Evolutionary conservation across 306 rosid genomes (phyloP).

Genomic region (Canavalia gladiata): DNA sequence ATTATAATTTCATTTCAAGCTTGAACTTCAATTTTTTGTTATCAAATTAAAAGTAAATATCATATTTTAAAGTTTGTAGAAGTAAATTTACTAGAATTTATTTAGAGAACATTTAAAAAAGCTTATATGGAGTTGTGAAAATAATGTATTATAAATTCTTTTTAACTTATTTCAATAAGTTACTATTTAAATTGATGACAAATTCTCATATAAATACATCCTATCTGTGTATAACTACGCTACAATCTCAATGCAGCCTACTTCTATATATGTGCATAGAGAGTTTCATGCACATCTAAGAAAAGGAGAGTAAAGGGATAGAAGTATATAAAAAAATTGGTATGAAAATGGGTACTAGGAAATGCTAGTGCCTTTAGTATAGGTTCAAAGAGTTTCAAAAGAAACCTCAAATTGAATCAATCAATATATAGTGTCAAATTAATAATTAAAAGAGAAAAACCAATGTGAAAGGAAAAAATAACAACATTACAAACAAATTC

Average conservation of each 20-base stretch:
- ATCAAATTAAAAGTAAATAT: background rate
- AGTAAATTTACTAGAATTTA: background rate
- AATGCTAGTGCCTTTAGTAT: background rate
- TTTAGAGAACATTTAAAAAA: background rate
- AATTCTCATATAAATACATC: no score
- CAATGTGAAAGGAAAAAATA: background rate
- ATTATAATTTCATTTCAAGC: background rate
- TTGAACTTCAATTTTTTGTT: no score
- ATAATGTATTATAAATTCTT: no score
- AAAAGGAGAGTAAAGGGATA: background rate
- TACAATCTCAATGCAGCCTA: no score
- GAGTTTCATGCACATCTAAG: background rate
- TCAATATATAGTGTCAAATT: slow-evolving; percentile 29
- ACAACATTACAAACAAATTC: background rate
- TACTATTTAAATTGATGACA: no score
- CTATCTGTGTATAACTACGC: no score
- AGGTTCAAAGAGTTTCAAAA: slow-evolving; percentile 9
- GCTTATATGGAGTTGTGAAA: no score
- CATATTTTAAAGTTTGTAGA: background rate
- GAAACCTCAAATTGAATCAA: slow-evolving; percentile 33
- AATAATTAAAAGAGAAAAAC: background rate
- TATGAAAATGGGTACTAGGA: background rate
- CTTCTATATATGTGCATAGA: no score
- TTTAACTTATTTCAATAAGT: background rate
- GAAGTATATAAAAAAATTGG: background rate